Percentiles rank a stretch among this genome's conserved stretches.
These are phyloP conservation scores for Aquanectria penicillioides DNA, from an alignment of 2,329 filamentous ascomycete species.

Conservation along the genomic window DNA sequence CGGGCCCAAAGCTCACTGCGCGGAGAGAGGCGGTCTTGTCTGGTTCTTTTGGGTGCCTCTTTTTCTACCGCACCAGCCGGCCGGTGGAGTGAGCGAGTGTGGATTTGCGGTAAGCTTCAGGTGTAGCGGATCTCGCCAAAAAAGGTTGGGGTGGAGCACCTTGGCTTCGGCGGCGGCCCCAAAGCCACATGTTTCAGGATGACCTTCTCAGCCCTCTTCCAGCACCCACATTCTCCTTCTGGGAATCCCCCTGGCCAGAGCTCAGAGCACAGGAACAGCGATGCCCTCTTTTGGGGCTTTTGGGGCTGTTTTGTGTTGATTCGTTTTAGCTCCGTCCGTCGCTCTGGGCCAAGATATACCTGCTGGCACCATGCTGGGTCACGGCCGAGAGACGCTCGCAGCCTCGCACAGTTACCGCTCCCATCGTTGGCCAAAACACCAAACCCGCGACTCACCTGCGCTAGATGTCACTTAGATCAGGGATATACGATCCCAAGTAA, in stretches of 20 bases:
- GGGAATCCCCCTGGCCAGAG: not conserved
- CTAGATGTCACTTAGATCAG: too few species aligned
- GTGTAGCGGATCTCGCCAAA: not conserved
- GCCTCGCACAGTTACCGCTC: too few species aligned
- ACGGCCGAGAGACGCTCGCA: not conserved
- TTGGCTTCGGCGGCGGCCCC: not conserved
- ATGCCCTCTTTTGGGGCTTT: not conserved
- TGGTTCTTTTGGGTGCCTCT: too few species aligned
- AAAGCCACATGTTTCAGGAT: constrained; percentile 15
- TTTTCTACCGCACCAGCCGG: too few species aligned
- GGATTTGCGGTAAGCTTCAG: constrained; percentile 9
- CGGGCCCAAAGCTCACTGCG: too few species aligned
- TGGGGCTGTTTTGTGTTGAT: not conserved
- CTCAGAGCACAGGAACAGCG: not conserved
- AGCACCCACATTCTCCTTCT: not conserved
- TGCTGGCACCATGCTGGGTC: not conserved
- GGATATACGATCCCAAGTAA: too few species aligned
- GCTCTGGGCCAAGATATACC: not conserved
- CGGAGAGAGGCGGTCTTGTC: too few species aligned
- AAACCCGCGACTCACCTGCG: constrained; percentile 6
- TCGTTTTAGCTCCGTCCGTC: constrained; percentile 11
- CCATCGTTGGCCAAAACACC: too few species aligned
- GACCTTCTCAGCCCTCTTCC: not conserved
- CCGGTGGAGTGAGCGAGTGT: not conserved
- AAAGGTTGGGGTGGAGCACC: not conserved